Base-by-base conservation (phyloP, 106 monocot species). In the Dendrobium catenatum region DNA sequence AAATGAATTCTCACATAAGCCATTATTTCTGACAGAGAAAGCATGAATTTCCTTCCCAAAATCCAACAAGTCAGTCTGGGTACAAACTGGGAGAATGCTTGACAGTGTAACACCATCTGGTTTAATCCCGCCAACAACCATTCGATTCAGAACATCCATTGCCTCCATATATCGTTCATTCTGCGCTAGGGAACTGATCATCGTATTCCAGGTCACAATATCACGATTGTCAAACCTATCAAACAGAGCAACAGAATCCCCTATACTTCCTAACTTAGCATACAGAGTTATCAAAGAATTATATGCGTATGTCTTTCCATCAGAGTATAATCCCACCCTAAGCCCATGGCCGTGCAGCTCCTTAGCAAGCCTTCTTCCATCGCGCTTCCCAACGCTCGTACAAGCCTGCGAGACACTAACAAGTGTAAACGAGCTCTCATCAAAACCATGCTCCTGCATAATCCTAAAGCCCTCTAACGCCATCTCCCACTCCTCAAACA, bases 171-270 rank as follows among this genome's bases (percentile, higher is more conserved):
- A 83, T 40, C 58, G 55, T 9, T 80, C 83, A 55, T 87, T 94
- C 81, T 96, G 94, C 49, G 81, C 80, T 24, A 96, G 81, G 31
- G 86, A 79, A 42, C 94, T 88, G 56, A 96, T 88, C 79, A 96
- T 90, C n/a, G 92, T 94, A 73, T 96, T 96, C 94, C 96, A 94
- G 4, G 94, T 87, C 37, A 96, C 90, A 4, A 88, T 20, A 49
- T 90, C 86, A 2, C 83, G 59, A 47, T 77, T n/a, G 5, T 85
- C 77, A 20, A 90, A 90, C 17, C 76, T 67, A 11, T 87, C 83
- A 77, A 96, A 96, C 11, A 94, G 70, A 18, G n/a, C n/a, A 18
- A 85, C n/a, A 5, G 94, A 87, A 74, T 92, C 86, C 27, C 22
- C 73, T 42, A 96, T 73, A 56, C 70, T 79, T 24, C 94, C 94